phyloP scores from a whole-genome alignment of 164 flowering plant genomes.

The Cinnamomum micranthum region DNA sequence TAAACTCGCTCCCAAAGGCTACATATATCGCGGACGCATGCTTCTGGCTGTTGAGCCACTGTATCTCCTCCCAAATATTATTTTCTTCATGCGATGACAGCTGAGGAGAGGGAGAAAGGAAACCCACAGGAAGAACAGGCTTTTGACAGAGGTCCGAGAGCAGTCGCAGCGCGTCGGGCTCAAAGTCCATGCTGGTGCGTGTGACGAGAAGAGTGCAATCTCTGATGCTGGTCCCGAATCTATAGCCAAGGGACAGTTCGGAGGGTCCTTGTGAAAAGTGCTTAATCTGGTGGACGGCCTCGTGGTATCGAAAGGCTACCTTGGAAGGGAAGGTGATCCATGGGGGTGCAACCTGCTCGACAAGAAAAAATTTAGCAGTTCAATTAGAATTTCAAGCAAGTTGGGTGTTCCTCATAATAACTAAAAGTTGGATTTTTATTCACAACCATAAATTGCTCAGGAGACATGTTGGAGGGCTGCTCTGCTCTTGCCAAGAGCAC shows the following conservation, averaged over 20 bases:
- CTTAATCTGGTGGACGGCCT: background rate
- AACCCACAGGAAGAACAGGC: slow-evolving; percentile 17
- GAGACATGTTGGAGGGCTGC: background rate
- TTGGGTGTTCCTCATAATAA: too few relatives aligned
- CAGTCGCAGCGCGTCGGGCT: slow-evolving; percentile 5
- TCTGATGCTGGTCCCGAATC: background rate
- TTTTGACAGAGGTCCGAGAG: slow-evolving; percentile 9
- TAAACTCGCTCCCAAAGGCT: slow-evolving; percentile 38
- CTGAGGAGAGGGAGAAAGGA: background rate
- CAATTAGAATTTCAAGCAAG: too few relatives aligned
- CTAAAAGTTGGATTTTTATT: too few relatives aligned
- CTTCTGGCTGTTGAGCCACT: slow-evolving; percentile 39
- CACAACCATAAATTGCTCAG: background rate
- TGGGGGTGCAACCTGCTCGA: background rate
- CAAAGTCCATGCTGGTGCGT: slow-evolving; percentile 12
- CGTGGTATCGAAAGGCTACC: slow-evolving; percentile 6
- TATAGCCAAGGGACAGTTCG: background rate
- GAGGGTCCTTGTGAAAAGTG: background rate
- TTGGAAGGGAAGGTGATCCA: slow-evolving; percentile 12
- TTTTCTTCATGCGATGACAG: background rate
- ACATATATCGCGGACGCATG: slow-evolving; percentile 24
- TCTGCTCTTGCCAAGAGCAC: background rate
- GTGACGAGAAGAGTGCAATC: slow-evolving; percentile 3
- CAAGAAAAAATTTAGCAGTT: too few relatives aligned
- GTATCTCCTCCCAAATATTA: background rate